Percentiles rank a stretch among this genome's conserved stretches.
phyloP scores from a whole-genome alignment of 805 yeast species.

The Candida ascalaphidarum region DNA sequence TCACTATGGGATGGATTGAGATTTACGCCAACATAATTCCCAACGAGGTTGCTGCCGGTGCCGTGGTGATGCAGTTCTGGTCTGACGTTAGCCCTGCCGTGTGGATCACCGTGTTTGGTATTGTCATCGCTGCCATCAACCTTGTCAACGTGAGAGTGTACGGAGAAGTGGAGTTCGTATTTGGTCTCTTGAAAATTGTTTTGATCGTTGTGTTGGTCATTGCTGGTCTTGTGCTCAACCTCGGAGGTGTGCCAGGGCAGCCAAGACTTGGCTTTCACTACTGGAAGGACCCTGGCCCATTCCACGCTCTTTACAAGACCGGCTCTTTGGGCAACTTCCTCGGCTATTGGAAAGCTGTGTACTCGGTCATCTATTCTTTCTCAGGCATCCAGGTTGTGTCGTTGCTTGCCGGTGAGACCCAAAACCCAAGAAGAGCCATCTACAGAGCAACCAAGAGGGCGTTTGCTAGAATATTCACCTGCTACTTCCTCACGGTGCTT shows the following conservation, averaged over 20 bases:
- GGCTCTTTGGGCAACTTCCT: slow-evolving; percentile 13
- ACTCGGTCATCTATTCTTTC: slow-evolving; percentile 29
- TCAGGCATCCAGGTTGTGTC: slow-evolving; percentile 22
- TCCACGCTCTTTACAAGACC: slow-evolving; percentile 13
- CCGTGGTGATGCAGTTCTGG: slow-evolving; percentile 22
- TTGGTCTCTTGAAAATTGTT: slow-evolving; percentile 16
- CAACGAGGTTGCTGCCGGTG: slow-evolving; percentile 29
- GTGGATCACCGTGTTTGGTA: slow-evolving; percentile 17
- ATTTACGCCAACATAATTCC: slow-evolving; percentile 28
- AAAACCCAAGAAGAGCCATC: slow-evolving; percentile 23
- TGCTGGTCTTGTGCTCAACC: slow-evolving; percentile 1
- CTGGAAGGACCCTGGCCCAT: slow-evolving; percentile 38
- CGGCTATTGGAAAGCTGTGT: slow-evolving; percentile 22
- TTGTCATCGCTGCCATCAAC: slow-evolving; percentile 13
- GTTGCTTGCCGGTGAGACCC: slow-evolving; percentile 21
- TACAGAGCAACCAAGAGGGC: slow-evolving; percentile 20
- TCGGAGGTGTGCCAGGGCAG: slow-evolving; percentile 9
- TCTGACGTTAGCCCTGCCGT: slow-evolving; percentile 22
- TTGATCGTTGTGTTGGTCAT: slow-evolving; percentile 9
- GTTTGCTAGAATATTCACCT: slow-evolving; percentile 17
- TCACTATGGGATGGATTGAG: slow-evolving; percentile 38
- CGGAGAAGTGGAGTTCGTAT: slow-evolving; percentile 21
- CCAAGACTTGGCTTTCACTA: slow-evolving; percentile 22
- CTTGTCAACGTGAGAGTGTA: slow-evolving; percentile 25
- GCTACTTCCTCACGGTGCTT: slow-evolving; percentile 22